A percentile compares a stretch with the other conserved stretches of the same genome.
Conservation (phyloP, 1,139 yeast species). For the Eremothecium sinecaudum region DNA sequence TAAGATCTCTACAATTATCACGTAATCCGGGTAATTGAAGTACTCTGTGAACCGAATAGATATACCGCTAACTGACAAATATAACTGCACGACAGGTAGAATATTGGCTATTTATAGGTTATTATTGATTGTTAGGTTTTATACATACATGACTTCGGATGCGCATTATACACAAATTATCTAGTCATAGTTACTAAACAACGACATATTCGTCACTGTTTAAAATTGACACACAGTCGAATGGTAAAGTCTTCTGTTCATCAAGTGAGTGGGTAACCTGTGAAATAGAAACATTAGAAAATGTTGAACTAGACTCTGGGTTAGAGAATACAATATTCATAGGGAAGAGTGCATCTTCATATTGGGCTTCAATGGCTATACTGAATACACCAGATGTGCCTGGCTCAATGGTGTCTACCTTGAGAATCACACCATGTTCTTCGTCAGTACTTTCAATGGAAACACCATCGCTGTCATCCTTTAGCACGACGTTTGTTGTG, state of each 20-base stretch:
- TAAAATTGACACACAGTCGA: constrained; percentile 55
- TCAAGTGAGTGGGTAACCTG: constrained; percentile 35
- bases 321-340: constrained; percentile 45
- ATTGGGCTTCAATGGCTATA: constrained; percentile 61
- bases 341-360: constrained; percentile 86
- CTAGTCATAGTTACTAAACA: no score
- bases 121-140: no score
- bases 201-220: constrained; percentile 59
- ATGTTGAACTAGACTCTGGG: constrained; percentile 32
- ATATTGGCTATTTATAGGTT: no score
- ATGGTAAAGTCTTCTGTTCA: constrained; percentile 49
- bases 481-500: constrained; percentile 50
- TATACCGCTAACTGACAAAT: no score
- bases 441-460: constrained; percentile 42
- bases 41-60: no score
- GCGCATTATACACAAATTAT: no score
- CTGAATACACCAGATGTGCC: constrained; percentile 69
- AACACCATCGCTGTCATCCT: constrained; percentile 40
- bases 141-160: no score
- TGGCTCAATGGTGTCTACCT: constrained; percentile 40
- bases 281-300: constrained; percentile 40
- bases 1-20: no score
- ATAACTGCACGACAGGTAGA: no score
- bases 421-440: constrained; percentile 48
- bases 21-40: no score